Evolutionary conservation across 1,139 yeast species (phyloP), one percentile per base, ranked within the genome.

Genomic region (Debaryomycetaceae sp.): DNA sequence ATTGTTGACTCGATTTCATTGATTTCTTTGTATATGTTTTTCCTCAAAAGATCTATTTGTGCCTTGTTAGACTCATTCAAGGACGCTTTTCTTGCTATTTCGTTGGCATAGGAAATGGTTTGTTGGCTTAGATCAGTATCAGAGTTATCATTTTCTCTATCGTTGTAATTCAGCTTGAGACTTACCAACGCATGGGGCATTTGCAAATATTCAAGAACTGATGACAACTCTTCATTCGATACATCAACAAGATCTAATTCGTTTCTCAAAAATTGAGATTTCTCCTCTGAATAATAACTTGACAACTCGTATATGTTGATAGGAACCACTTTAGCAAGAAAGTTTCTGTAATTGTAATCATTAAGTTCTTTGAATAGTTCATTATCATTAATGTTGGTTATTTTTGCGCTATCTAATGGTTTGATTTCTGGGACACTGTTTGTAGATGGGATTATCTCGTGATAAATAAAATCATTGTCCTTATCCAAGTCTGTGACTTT

Each of bases 401-500:
- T 69, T 53, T 86, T 87, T 2, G 87, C 83, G 26, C 92, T 87
- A 43, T 87, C 94, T 73, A 89, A 70, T 1, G 86, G 78, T 47
- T 86, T 79, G 7, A 88, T 70, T 11, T 74, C 79, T 0, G 83
- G 70, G 8, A 87, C 55, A 1, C 82, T 69, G 3, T 75, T 75
- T 26, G 70, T 66, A 13, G 79, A 72, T 1, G 95, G 95, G 11
- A 91, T 68, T 2, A 73, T 57, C 19, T 84, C 91, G 58, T 92
- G 95, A 53, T 87, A 92, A 34, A 92, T 87, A 53, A 81, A 83
- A 56, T 92, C 97, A 55, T 92, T 92, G 55, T 92, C 98, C 51
- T 86, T 87, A 29, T 74, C 80, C 46, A 86, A 58, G 7, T 74
- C 72, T 4, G 59, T 58, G 34, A 79, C 55, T 37, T 77, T 76